A percentile compares a stretch with the other conserved stretches of the same genome.
Conservation (phyloP, 352 stramenopile species). For the Phytopythium mirpurense region DNA sequence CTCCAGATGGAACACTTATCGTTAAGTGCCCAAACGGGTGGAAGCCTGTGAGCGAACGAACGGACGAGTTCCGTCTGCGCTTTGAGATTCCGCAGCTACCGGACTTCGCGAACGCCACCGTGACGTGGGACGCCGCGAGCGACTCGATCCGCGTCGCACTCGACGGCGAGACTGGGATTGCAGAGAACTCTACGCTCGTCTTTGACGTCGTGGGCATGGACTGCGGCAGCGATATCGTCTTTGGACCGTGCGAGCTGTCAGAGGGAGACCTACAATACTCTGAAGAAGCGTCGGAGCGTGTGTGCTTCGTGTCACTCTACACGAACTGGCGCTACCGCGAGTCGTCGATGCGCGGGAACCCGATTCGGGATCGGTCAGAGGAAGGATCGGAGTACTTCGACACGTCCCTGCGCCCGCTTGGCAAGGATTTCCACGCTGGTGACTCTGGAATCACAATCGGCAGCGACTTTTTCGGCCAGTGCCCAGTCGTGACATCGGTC, state of each 20-base stretch:
- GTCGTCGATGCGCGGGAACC: slow-evolving; percentile 19
- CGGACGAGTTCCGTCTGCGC: slow-evolving; percentile 14
- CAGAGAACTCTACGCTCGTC: slow-evolving; percentile 21
- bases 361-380: slow-evolving; percentile 17
- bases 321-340: slow-evolving; percentile 36
- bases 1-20: slow-evolving; percentile 21
- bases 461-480: slow-evolving; percentile 57
- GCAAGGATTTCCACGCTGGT: slow-evolving; percentile 23
- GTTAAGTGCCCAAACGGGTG: slow-evolving; percentile 27
- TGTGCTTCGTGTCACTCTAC: slow-evolving; percentile 24
- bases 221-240: slow-evolving; percentile 20
- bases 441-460: slow-evolving; percentile 36
- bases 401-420: slow-evolving; percentile 24
- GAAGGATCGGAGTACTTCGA: slow-evolving; percentile 27
- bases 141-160: slow-evolving; percentile 28
- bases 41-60: slow-evolving; percentile 14
- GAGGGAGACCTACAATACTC: slow-evolving; percentile 9
- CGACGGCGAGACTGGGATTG: slow-evolving; percentile 27
- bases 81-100: slow-evolving; percentile 27
- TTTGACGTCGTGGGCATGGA: slow-evolving; percentile 28
- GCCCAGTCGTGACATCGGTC: slow-evolving; percentile 33
- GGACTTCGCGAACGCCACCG: slow-evolving; percentile 24
- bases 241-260: slow-evolving; percentile 41
- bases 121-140: slow-evolving; percentile 19
- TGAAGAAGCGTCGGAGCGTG: slow-evolving; percentile 3